Percentiles rank a stretch among this genome's conserved stretches.
These are phyloP conservation scores for Aspergillus sp. DNA, from an alignment of 2,329 filamentous ascomycete species.

Conservation along the genomic window DNA sequence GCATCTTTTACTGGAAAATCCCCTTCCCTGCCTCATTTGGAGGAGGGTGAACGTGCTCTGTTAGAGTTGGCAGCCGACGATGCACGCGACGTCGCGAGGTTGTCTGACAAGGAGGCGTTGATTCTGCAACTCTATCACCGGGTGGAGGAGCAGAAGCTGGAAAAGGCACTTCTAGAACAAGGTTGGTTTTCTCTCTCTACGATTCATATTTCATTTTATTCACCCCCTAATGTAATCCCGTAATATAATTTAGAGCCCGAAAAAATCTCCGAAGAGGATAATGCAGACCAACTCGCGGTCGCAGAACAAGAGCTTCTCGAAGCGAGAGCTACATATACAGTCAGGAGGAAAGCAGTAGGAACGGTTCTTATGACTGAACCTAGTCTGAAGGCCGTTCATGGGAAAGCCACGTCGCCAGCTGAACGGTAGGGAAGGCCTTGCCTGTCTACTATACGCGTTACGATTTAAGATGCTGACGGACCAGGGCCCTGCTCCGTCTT, in stretches of 20 bases:
- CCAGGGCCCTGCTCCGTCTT: slow-evolving; percentile 58
- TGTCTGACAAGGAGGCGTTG: slow-evolving; percentile 59
- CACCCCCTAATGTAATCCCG: background rate
- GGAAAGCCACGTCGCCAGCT: slow-evolving; percentile 54
- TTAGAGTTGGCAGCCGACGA: slow-evolving; percentile 38
- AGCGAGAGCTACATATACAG: slow-evolving; percentile 59
- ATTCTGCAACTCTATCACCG: slow-evolving; percentile 63
- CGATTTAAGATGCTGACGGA: slow-evolving; percentile 2
- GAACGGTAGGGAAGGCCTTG: slow-evolving; percentile 51
- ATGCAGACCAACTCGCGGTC: slow-evolving; percentile 43
- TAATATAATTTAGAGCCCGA: slow-evolving; percentile 23
- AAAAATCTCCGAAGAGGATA: slow-evolving; percentile 40
- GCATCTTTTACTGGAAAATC: slow-evolving; percentile 20
- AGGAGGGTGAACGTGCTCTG: slow-evolving; percentile 27
- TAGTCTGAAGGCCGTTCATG: slow-evolving; percentile 67
- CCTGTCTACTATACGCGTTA: too few relatives aligned
- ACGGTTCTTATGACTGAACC: slow-evolving; percentile 65
- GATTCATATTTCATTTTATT: background rate
- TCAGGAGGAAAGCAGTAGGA: slow-evolving; percentile 61
- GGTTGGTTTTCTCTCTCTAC: slow-evolving; percentile 17
- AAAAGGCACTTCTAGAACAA: slow-evolving; percentile 57
- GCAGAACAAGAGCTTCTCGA: slow-evolving; percentile 61
- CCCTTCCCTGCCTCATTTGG: slow-evolving; percentile 24
- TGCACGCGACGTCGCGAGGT: slow-evolving; percentile 42
- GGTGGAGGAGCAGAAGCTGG: slow-evolving; percentile 61